Evolutionary conservation across 2,329 filamentous ascomycete genomes (phyloP), one percentile per base, ranked within the genome.

Genomic region (Aphanocladium album): DNA sequence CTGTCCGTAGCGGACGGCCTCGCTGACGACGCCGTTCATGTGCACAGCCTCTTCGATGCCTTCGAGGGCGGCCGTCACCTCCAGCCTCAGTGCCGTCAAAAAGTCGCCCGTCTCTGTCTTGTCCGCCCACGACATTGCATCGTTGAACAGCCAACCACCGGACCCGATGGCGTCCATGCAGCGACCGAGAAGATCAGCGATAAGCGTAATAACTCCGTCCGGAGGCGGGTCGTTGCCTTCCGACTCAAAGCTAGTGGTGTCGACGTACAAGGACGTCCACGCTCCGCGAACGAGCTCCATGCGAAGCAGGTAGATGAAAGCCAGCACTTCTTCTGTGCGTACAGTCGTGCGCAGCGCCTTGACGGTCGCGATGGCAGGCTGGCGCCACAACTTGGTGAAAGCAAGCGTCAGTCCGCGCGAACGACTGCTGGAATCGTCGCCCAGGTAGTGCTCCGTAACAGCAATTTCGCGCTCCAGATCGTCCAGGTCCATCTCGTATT

Each of bases 81-180:
- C 89, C 39, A 85, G 79, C 66, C 85, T 85, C 53, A 93, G 79
- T 46, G 82, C 80, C 21, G 81, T 77, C 60, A 93, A 78, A 60
- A 91, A 83, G 64, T 89, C 85, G 45, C 85, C 82, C 1, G 83
- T 79, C 47, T 85, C 82, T 12, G 79, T 74, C 39, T 79, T 76
- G 62, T 82, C 78, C 30, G 79, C 78, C 49, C 76, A 75, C 6
- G 80, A 71, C 68, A 83, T 74, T 50, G 80, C 76, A 64, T 84
- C 84, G 64, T 87, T 86, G 35, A 85, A 76, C 60, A 93, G 79
- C 89, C 89, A 93, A 21, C 89, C 89, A 58, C 85, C 85, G 11
- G 87, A 81, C 2, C 89, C 89, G 17, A 93, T 83, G 0, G 90
- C 86, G 72, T 93, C 90, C 47, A 93, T 80, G 63, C 89, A 90